Percentiles rank a stretch among this genome's conserved stretches.
Evolutionary conservation across 176 grass and related monocot species (phyloP).

Genomic region (Hyparrhenia diplandra): DNA sequence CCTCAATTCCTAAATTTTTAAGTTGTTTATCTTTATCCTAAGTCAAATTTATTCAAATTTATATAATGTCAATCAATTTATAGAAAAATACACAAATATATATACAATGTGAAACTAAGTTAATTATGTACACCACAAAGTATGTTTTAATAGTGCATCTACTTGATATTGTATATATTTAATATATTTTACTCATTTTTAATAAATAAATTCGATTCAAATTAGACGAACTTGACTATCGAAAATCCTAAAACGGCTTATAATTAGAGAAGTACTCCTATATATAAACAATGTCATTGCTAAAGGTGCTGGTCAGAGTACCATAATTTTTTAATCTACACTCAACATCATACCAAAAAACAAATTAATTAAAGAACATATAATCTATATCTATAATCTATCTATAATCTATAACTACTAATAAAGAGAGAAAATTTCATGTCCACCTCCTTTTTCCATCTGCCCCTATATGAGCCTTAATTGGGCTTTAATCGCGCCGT

Average conservation of each 20-base stretch:
- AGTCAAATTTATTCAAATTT: background rate
- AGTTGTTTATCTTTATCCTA: background rate
- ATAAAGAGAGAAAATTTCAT: no score
- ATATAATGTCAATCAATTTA: background rate
- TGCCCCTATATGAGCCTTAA: no score
- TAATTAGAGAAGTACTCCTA: background rate
- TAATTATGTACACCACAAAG: background rate
- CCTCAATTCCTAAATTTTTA: background rate
- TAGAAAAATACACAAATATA: background rate
- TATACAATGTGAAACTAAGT: background rate
- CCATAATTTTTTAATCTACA: background rate
- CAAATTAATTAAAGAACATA: background rate
- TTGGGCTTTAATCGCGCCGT: no score
- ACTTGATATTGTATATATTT: background rate
- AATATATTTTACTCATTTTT: background rate
- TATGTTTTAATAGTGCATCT: background rate
- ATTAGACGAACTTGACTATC: background rate
- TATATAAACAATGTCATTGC: background rate
- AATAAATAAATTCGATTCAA: background rate
- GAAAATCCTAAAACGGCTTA: no score
- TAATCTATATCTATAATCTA: no score
- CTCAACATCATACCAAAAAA: background rate
- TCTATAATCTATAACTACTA: no score
- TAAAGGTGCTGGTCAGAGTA: background rate
- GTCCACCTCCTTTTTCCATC: no score